Conservation (phyloP, 2,329 filamentous ascomycete genomes). For the Fusarium transvaalense region DNA sequence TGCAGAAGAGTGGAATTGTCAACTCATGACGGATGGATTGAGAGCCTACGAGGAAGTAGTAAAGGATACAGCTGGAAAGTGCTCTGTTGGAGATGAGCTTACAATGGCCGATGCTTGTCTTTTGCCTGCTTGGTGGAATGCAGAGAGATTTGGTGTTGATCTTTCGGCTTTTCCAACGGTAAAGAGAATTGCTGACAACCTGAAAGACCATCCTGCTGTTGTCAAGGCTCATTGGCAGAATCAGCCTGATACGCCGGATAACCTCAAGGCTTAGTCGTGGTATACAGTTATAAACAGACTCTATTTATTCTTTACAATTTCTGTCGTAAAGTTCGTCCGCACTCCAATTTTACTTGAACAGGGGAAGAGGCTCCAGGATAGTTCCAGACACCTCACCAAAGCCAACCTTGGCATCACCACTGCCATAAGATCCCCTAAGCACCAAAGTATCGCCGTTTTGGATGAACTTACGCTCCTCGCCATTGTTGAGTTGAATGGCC, state of each 20-base stretch:
- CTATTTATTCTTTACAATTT: not conserved
- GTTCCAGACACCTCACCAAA: conserved; percentile 80
- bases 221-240: conserved; percentile 64
- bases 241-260: conserved; percentile 63
- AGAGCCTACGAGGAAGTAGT: conserved; percentile 65
- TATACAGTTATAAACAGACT: not conserved
- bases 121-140: conserved; percentile 69
- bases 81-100: conserved; percentile 67
- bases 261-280: conserved; percentile 42
- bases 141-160: conserved; percentile 67
- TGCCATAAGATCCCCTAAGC: conserved; percentile 74
- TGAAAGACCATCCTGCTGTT: conserved; percentile 65
- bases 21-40: conserved; percentile 66
- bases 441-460: conserved; percentile 57
- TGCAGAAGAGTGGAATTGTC: conserved; percentile 63
- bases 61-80: conserved; percentile 58
- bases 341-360: conserved; percentile 43
- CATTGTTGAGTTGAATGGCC: conserved; percentile 70
- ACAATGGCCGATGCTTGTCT: conserved; percentile 71
- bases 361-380: conserved; percentile 58
- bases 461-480: conserved; percentile 58
- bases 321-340: not conserved
- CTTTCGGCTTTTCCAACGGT: conserved; percentile 63
- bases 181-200: conserved; percentile 57
- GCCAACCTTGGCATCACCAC: conserved; percentile 76